Evolutionary conservation across 2,329 filamentous ascomycete genomes (phyloP).

Genomic region (Plectosphaerella plurivora): DNA sequence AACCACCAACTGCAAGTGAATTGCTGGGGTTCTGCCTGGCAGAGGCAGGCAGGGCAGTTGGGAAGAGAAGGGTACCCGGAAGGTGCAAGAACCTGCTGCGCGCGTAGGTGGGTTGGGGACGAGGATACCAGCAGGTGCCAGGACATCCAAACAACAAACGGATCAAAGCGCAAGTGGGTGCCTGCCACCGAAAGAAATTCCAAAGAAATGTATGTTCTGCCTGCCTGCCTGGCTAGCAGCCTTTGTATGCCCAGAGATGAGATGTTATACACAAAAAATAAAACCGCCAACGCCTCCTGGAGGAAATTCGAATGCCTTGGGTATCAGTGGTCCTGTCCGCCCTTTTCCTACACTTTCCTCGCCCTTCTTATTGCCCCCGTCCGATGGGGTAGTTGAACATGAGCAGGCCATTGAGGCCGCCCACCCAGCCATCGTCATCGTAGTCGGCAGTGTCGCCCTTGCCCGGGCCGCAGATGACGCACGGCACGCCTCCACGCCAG

Average conservation of each 20-base stretch:
- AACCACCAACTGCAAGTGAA: too few relatives aligned
- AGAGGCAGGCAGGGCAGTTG: too few relatives aligned
- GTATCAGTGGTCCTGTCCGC: constrained; percentile 6
- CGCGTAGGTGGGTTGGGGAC: too few relatives aligned
- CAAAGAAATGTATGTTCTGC: too few relatives aligned
- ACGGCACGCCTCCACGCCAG: constrained; percentile 81
- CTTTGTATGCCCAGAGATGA: neutral
- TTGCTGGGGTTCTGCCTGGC: too few relatives aligned
- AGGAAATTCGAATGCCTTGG: neutral
- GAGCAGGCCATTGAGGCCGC: constrained; percentile 83
- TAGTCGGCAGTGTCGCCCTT: constrained; percentile 40
- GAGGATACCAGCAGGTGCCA: too few relatives aligned
- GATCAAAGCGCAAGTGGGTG: too few relatives aligned
- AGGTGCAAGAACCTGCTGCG: neutral
- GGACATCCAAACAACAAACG: too few relatives aligned
- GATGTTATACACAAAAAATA: neutral
- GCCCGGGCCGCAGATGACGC: constrained; percentile 66
- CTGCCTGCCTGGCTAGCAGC: too few relatives aligned
- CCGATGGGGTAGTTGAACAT: constrained; percentile 99
- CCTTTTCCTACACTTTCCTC: too few relatives aligned
- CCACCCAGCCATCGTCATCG: constrained; percentile 92
- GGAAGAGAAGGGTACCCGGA: neutral
- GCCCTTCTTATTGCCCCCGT: constrained; percentile 4
- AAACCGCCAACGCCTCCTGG: constrained; percentile 8
- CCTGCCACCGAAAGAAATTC: too few relatives aligned